Conservation (phyloP, 23 red algal genomes). For the Gracilaria domingensis region DNA sequence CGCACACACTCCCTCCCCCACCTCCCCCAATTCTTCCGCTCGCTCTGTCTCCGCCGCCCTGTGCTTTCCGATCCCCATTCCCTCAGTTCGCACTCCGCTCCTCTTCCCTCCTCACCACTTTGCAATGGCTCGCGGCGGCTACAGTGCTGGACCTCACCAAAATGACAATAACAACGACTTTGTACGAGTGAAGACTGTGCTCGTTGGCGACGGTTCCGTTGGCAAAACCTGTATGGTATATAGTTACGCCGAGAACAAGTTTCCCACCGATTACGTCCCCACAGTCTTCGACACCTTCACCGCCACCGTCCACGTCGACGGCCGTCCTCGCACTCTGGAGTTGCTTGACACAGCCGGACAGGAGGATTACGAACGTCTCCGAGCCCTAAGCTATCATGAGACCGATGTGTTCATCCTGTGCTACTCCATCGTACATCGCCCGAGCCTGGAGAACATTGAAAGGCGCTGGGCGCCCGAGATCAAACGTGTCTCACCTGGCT, state of each 20-base stretch:
- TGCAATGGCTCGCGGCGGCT: slow-evolving; percentile 64
- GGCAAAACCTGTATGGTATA: slow-evolving; percentile 99
- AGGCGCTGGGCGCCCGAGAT: slow-evolving; percentile 91
- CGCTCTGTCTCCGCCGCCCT: too few relatives aligned
- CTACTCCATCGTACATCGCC: slow-evolving; percentile 90
- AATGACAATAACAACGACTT: slow-evolving; percentile 41
- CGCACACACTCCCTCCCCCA: background rate
- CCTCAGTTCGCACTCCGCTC: background rate
- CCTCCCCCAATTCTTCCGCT: background rate
- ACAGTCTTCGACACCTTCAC: slow-evolving; percentile 99
- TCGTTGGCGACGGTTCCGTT: slow-evolving; percentile 96
- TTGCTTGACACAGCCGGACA: slow-evolving; percentile 97
- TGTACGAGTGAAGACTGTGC: slow-evolving; percentile 92
- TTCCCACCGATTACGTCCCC: slow-evolving; percentile 95
- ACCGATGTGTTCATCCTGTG: slow-evolving; percentile 93
- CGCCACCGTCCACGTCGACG: slow-evolving; percentile 92
- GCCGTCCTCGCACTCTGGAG: slow-evolving; percentile 84
- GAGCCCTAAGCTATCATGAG: slow-evolving; percentile 92
- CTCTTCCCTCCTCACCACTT: background rate
- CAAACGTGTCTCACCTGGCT: slow-evolving; percentile 77
- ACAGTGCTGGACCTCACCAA: slow-evolving; percentile 22
- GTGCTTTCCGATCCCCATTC: too few relatives aligned
- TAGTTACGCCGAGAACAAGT: slow-evolving; percentile 92
- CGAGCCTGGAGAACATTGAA: slow-evolving; percentile 92
- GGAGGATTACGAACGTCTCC: slow-evolving; percentile 95